Conservation (phyloP, 345 rosid species). For the Corchorus olitorius region DNA sequence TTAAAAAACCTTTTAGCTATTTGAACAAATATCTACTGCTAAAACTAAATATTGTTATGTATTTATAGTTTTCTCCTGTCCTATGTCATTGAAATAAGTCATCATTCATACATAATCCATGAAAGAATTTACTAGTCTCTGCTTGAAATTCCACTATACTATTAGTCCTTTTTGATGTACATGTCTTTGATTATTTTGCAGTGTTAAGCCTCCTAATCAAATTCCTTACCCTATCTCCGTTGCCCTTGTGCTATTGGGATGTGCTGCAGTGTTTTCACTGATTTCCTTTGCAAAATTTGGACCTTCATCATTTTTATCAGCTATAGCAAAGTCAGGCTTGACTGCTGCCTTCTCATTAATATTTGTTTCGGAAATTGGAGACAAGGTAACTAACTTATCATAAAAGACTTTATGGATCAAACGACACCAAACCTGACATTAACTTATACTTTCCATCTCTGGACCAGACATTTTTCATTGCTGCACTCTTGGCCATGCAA, state of each 20-base stretch:
- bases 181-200: conserved; percentile 44
- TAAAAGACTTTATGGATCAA: not conserved
- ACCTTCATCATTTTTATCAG: conserved; percentile 75
- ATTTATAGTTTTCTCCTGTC: not conserved
- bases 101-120: not conserved
- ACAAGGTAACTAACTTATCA: conserved; percentile 61
- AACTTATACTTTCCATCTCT: conserved; percentile 27
- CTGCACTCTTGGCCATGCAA: conserved; percentile 99
- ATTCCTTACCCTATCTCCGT: conserved; percentile 79
- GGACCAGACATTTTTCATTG: conserved; percentile 92
- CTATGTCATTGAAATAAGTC: not conserved
- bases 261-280: conserved; percentile 68
- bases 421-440: not conserved
- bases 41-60: not conserved
- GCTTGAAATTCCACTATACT: not conserved
- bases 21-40: not conserved
- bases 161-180: conserved; percentile 3
- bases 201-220: conserved; percentile 57
- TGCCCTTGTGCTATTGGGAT: conserved; percentile 70
- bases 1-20: not conserved
- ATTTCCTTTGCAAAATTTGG: conserved; percentile 75
- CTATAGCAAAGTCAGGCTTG: conserved; percentile 91
- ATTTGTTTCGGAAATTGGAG: conserved; percentile 98
- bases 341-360: conserved; percentile 96
- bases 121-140: too few species aligned